Evolutionary conservation across 331 rosid genomes (phyloP).

Genomic region (Prunus yedoensis): DNA sequence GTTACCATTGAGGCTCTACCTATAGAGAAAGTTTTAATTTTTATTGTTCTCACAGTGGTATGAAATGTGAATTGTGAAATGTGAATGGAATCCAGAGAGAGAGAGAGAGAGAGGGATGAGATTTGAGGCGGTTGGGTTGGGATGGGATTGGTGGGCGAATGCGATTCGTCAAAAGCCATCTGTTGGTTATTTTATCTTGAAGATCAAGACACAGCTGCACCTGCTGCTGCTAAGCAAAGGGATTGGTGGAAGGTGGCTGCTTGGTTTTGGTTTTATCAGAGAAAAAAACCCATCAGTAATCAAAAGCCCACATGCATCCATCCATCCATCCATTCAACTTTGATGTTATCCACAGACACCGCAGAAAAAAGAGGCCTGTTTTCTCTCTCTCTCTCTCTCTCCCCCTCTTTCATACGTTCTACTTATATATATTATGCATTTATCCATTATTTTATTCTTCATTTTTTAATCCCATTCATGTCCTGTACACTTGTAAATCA

Average conservation of each 20-base stretch:
- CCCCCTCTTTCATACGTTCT: background rate
- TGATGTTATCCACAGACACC: slow-evolving; percentile 44
- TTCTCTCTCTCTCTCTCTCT: slow-evolving; percentile 20
- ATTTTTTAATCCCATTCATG: slow-evolving; percentile 1
- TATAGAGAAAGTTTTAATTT: background rate
- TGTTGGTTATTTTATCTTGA: slow-evolving; percentile 27
- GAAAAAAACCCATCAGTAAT: background rate
- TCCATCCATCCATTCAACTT: slow-evolving; percentile 28
- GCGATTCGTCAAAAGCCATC: slow-evolving; percentile 44
- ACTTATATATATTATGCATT: slow-evolving; percentile 6
- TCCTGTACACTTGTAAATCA: background rate
- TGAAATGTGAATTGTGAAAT: slow-evolving; percentile 37
- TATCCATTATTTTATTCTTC: background rate
- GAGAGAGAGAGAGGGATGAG: slow-evolving; percentile 4
- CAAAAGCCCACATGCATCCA: slow-evolving; percentile 25
- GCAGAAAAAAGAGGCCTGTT: slow-evolving; percentile 26
- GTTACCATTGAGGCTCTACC: background rate
- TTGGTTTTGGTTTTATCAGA: slow-evolving; percentile 40
- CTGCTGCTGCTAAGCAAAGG: slow-evolving; percentile 31
- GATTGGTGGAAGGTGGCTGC: slow-evolving; percentile 53
- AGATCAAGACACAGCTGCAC: slow-evolving; percentile 14
- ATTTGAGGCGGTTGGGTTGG: slow-evolving; percentile 11
- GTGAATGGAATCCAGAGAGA: slow-evolving; percentile 45
- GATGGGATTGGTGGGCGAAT: slow-evolving; percentile 16
- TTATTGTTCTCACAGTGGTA: background rate